Evolutionary conservation across 371 early-diverging fungal species (phyloP).

Genomic region (Rhizopus delemar): DNA sequence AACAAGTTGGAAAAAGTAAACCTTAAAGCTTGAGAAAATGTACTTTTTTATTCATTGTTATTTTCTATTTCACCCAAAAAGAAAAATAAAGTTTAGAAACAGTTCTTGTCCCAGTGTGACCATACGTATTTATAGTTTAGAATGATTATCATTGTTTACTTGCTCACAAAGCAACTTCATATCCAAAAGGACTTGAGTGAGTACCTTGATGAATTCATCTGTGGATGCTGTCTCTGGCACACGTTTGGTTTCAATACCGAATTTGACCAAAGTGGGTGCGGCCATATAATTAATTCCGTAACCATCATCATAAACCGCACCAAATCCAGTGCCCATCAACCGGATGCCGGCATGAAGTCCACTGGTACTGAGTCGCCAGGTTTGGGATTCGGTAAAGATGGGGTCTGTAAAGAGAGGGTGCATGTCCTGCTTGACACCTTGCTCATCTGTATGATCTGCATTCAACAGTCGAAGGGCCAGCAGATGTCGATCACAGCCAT

Average conservation of each 20-base stretch:
- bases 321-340: constrained; percentile 81
- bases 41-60: neutral
- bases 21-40: no score
- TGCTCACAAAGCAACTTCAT: constrained; percentile 53
- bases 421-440: constrained; percentile 31
- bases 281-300: constrained; percentile 92
- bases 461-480: constrained; percentile 71
- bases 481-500: constrained; percentile 85
- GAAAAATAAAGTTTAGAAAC: neutral
- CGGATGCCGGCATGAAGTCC: constrained; percentile 72
- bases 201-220: constrained; percentile 41
- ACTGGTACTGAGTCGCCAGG: constrained; percentile 78
- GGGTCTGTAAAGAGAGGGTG: constrained; percentile 79
- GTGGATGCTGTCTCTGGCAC: constrained; percentile 49
- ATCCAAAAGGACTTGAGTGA: constrained; percentile 56
- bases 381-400: constrained; percentile 59
- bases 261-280: constrained; percentile 64
- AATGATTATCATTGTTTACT: constrained; percentile 2
- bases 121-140: neutral
- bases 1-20: no score
- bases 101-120: neutral
- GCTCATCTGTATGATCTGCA: constrained; percentile 32
- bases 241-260: constrained; percentile 81
- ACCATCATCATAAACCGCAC: constrained; percentile 72
- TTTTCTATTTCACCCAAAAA: neutral